phyloP scores from a whole-genome alignment of 495 filamentous ascomycete genomes.

The Penicillium bialowiezense region DNA sequence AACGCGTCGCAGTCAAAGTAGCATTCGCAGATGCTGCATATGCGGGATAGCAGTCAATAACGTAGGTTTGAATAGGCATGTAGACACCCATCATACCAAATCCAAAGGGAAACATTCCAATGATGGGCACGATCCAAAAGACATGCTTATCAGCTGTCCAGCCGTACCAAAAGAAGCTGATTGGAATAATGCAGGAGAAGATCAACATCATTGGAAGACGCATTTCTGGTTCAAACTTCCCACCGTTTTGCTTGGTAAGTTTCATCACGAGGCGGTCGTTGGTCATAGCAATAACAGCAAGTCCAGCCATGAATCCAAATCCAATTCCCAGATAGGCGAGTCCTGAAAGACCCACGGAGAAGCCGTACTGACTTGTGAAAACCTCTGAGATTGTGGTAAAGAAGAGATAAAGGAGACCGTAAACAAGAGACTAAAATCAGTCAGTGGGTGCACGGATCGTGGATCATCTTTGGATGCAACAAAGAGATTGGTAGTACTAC shows the following conservation, averaged over 20 bases:
- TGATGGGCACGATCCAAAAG: constrained; percentile 34
- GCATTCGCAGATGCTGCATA: constrained; percentile 55
- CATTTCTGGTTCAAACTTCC: constrained; percentile 59
- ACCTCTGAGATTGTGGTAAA: constrained; percentile 65
- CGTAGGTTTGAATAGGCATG: constrained; percentile 17
- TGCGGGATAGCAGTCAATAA: constrained; percentile 17
- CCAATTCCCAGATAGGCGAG: constrained; percentile 61
- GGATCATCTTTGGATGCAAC: too few species aligned
- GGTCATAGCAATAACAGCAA: constrained; percentile 49
- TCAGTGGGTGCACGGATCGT: too few species aligned
- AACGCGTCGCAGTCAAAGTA: constrained; percentile 53
- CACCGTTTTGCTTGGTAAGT: constrained; percentile 51
- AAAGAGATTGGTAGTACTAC: too few species aligned
- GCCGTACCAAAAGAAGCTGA: constrained; percentile 33
- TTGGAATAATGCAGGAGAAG: constrained; percentile 42
- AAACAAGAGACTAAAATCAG: constrained; percentile 44
- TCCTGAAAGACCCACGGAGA: constrained; percentile 53
- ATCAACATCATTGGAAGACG: constrained; percentile 64
- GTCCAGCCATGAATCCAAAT: constrained; percentile 51
- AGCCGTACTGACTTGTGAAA: constrained; percentile 56
- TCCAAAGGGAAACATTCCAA: constrained; percentile 25
- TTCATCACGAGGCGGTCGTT: constrained; percentile 53
- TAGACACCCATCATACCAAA: constrained; percentile 24
- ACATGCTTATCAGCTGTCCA: constrained; percentile 25
- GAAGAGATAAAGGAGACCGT: constrained; percentile 66